Evolutionary conservation across 805 yeast species (phyloP).

Genomic region (Cyberlindnera bimundalis): DNA sequence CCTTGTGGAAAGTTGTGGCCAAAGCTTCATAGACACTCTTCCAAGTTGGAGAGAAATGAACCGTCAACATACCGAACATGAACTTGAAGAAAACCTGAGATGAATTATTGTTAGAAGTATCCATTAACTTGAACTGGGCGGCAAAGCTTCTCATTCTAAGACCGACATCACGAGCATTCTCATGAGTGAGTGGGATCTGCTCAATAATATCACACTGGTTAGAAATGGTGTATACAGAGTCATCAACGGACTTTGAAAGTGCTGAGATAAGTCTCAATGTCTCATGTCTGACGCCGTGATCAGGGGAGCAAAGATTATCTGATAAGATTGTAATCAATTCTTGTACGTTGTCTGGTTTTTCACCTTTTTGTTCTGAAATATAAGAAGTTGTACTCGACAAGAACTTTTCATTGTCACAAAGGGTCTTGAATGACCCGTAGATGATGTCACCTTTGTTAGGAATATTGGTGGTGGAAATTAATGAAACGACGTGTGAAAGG

Average conservation of each 20-base stretch:
- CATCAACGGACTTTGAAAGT: slow-evolving; percentile 27
- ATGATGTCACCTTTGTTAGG: slow-evolving; percentile 7
- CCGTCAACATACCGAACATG: slow-evolving; percentile 67
- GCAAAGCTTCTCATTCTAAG: slow-evolving; percentile 63
- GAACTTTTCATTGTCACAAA: slow-evolving; percentile 22
- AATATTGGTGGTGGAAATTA: slow-evolving; percentile 10
- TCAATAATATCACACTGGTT: slow-evolving; percentile 59
- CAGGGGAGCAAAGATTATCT: slow-evolving; percentile 44
- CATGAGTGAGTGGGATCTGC: slow-evolving; percentile 64
- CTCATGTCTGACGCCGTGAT: slow-evolving; percentile 45
- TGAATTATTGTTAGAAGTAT: slow-evolving; percentile 21
- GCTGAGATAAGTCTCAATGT: slow-evolving; percentile 46
- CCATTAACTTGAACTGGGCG: slow-evolving; percentile 34
- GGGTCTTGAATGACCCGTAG: slow-evolving; percentile 15
- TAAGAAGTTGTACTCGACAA: slow-evolving; percentile 20
- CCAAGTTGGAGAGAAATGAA: slow-evolving; percentile 85
- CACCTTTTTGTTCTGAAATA: slow-evolving; percentile 7
- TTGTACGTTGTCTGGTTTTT: slow-evolving; percentile 3
- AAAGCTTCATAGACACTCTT: slow-evolving; percentile 63
- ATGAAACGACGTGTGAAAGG: slow-evolving; percentile 17
- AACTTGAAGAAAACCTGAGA: slow-evolving; percentile 42
- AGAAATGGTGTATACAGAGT: slow-evolving; percentile 39
- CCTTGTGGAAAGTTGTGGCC: slow-evolving; percentile 41
- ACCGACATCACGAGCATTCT: slow-evolving; percentile 70
- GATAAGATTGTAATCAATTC: slow-evolving; percentile 27